Percentiles rank a stretch among this genome's conserved stretches.
phyloP scores from a whole-genome alignment of 2,329 filamentous ascomycete species.

The Myriosclerotinia curreyana region DNA sequence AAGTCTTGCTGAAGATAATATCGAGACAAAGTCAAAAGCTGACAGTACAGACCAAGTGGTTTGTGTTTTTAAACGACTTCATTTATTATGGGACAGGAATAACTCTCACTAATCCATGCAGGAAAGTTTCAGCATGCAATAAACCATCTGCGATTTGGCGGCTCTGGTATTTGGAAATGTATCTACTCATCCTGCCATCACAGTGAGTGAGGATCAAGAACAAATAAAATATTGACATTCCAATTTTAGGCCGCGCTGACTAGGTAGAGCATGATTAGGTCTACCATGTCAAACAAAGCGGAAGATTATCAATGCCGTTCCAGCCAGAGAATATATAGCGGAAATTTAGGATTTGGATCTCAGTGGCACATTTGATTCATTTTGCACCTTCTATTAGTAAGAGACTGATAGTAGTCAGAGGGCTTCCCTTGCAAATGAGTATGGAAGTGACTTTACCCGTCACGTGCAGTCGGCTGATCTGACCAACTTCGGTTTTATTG shows the following conservation, averaged over 20 bases:
- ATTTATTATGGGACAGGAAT: not conserved
- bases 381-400: accelerated
- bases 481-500: not conserved
- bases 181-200: not conserved
- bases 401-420: accelerated
- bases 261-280: not conserved
- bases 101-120: too few species aligned
- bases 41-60: too few species aligned
- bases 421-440: too few species aligned
- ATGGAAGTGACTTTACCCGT: not conserved
- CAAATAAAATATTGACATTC: not conserved
- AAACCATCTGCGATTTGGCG: too few species aligned
- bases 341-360: not conserved
- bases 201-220: not conserved
- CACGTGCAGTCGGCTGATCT: too few species aligned
- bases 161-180: not conserved
- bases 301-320: not conserved
- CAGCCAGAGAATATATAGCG: accelerated
- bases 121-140: not conserved
- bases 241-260: not conserved
- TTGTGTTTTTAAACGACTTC: not conserved
- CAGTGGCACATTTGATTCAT: not conserved
- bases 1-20: too few species aligned
- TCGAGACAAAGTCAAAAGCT: too few species aligned
- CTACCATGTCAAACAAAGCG: not conserved